Evolutionary conservation across 306 rosid species (phyloP), one percentile per base, ranked within the genome.

Genomic region (Acmispon strigosus): DNA sequence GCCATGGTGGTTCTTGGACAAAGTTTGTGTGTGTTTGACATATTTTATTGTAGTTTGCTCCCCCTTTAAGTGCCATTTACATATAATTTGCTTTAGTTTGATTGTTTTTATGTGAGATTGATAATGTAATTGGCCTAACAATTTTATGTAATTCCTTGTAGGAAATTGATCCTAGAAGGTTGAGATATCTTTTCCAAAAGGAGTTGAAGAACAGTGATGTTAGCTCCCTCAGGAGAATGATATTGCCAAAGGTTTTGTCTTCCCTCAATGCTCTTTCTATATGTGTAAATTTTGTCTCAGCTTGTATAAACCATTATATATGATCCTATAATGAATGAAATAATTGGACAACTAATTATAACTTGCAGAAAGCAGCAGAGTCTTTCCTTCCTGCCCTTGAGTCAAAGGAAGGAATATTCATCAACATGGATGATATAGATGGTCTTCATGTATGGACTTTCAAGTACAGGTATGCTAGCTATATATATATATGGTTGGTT

Each of bases 181-280:
- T 94, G 84, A 89, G 75, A 81, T 90, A 87, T 81, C 92, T 94
- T 50, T 94, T 94, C 72, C 88, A 90, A 50, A 94, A 94, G 82
- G 97, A 90, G 84, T 88, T 94, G 10, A 94, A 77, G 80, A 90
- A 89, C 84, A 94, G 98, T 49, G 98, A 94, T 51, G 98, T 94
- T 58, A 87, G 92, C 81, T 84, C 96, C 74, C 96, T 94, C 3
- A 84, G 91, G 80, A 87, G 97, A 74, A 89, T 94, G 97, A 60
- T 94, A 37, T 90, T 94, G 59, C 98, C 98, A 32, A 94, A 94
- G 98, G 98, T 90, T 24, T 51, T 73, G 14, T 34, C 36, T 58
- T 66, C 1, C 8, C 8, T 32, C 24, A 8, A 15, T 39, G 14
- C 47, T 4, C 16, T 19, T 57, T n/a, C 47, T 24, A 29, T 18